phyloP scores from a whole-genome alignment of 257 asterid genomes.

The Solanum etuberosum region DNA sequence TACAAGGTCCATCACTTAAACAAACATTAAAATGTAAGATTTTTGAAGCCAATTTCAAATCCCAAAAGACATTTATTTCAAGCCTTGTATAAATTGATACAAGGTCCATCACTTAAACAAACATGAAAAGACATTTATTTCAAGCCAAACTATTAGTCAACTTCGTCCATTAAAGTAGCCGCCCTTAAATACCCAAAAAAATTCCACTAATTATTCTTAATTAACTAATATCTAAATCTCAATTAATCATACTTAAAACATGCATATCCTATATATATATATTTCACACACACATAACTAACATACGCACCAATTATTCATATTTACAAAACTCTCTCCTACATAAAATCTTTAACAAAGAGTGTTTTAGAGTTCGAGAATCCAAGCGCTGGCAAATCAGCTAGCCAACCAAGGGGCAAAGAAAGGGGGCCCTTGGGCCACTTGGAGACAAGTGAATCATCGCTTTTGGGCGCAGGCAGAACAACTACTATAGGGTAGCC shows the following conservation, averaged over 20 bases:
- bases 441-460: too few species aligned
- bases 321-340: background rate
- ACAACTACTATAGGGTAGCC: too few species aligned
- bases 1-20: background rate
- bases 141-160: background rate
- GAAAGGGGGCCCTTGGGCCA: too few species aligned
- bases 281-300: background rate
- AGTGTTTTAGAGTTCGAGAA: too few species aligned
- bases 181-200: background rate
- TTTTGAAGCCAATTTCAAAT: too few species aligned
- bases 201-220: background rate
- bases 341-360: background rate
- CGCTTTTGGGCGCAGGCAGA: too few species aligned
- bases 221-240: background rate
- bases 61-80: too few species aligned
- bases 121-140: background rate
- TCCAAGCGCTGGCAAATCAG: too few species aligned
- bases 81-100: too few species aligned
- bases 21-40: too few species aligned
- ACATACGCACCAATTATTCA: background rate
- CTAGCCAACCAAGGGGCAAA: too few species aligned
- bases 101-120: background rate
- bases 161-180: background rate
- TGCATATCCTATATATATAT: background rate
- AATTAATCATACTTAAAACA: background rate